Base-by-base conservation (phyloP, 2,329 filamentous ascomycete species). In the Colletotrichum cuscutae region DNA sequence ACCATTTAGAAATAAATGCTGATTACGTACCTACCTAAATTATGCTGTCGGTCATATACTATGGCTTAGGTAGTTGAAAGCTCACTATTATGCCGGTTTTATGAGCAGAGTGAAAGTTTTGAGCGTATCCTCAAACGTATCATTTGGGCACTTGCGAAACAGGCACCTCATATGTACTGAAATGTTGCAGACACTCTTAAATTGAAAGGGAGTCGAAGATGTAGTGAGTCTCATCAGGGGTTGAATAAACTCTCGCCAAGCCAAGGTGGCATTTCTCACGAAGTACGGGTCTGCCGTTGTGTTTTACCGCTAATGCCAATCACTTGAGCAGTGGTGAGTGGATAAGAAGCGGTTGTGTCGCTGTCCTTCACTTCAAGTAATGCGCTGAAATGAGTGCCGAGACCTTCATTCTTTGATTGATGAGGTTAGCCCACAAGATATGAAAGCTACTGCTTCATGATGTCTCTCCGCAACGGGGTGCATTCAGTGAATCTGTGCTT, bases 381-480 rank as follows among this genome's bases (percentile, higher is more conserved):
- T 42, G 52, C 15, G 26, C 49, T 65, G 54, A 54, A 3, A 65
- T 65, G 62, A 65, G 32, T 28, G 49, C 49, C 52, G 52, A 56
- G 62, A 22, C 1, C 42, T 65, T 42, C 32, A 65, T 65, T 65
- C 54, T 12, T 65, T 9, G 19, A 5, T 28, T 7, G 32, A 56
- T 42, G 22, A 56, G 22, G 9, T 11, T 11, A 5, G 19, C 3
- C 15, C 9, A 22, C 4, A 19, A 52, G 3, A 19, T 15, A 28
- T 19, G 5, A 37, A 26, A 11, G 24, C 58, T 54, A 57, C 54
- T 59, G 60, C 32, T 24, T 61, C 66, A 70, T 28, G 56, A 49
- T 72, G 54, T 72, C 54, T 70, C 46, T 56, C 30, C 28, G 53
- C 11, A 54, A 32, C 53, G 22, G 58, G 30, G 28, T 52, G 30